These are phyloP conservation scores for Monosporascus sp. DNA, from an alignment of 2,329 filamentous ascomycete genomes.

Conservation along the genomic window DNA sequence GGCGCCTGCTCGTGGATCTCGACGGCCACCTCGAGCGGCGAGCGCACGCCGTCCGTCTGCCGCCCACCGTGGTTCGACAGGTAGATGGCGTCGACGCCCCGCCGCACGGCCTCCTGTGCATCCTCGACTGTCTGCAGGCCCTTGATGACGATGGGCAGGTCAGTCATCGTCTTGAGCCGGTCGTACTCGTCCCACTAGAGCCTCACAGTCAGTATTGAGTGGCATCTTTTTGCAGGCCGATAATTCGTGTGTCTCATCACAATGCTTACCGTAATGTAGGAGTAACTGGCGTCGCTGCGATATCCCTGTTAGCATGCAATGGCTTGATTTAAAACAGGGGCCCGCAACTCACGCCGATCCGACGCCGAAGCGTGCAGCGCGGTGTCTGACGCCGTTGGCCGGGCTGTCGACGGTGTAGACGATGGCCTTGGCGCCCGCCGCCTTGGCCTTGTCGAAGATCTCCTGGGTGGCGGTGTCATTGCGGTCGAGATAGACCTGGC, in stretches of 20 bases:
- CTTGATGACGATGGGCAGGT: slow-evolving; percentile 25
- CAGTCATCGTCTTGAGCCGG: slow-evolving; percentile 13
- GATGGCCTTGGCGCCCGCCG: slow-evolving; percentile 15
- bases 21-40: slow-evolving; percentile 24
- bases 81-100: slow-evolving; percentile 24
- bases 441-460: slow-evolving; percentile 13
- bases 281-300: slow-evolving; percentile 11
- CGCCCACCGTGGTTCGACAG: slow-evolving; percentile 32
- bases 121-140: slow-evolving; percentile 29
- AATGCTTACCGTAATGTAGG: slow-evolving; percentile 11
- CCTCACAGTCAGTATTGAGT: background rate
- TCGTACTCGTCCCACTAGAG: slow-evolving; percentile 25
- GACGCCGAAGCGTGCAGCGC: slow-evolving; percentile 17
- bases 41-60: slow-evolving; percentile 25
- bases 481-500: slow-evolving; percentile 21
- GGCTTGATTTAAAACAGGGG: background rate
- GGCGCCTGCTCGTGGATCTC: slow-evolving; percentile 24
- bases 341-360: slow-evolving; percentile 11
- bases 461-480: slow-evolving; percentile 17
- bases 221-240: background rate
- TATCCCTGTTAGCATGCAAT: slow-evolving; percentile 2
- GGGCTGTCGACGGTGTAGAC: slow-evolving; percentile 22
- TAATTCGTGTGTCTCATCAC: background rate
- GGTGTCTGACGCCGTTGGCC: slow-evolving; percentile 17
- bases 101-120: slow-evolving; percentile 20